Percentiles rank a stretch among this genome's conserved stretches.
Evolutionary conservation across 2,329 filamentous ascomycete species (phyloP).

Genomic region (Botrytis elliptica): DNA sequence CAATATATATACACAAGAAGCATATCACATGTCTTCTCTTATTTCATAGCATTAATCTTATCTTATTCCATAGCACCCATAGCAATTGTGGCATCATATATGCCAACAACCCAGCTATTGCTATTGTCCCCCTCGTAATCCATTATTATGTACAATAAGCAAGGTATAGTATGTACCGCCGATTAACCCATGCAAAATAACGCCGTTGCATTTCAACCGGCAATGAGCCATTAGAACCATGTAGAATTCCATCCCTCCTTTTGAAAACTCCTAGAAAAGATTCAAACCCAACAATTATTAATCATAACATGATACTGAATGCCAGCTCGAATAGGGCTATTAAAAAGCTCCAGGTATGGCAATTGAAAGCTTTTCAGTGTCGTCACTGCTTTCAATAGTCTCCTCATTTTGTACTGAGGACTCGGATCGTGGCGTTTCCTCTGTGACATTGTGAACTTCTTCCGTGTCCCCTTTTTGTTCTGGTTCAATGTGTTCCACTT

Average conservation of each 20-base stretch:
- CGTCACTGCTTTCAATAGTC: slow-evolving; percentile 31
- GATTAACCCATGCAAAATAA: slow-evolving; percentile 7
- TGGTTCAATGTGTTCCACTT: slow-evolving; percentile 9
- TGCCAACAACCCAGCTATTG: slow-evolving; percentile 4
- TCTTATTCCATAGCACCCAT: slow-evolving; percentile 6
- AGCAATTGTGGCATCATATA: slow-evolving; percentile 11
- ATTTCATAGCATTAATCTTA: slow-evolving; percentile 9
- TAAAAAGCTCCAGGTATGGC: slow-evolving; percentile 35
- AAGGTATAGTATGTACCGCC: slow-evolving; percentile 18
- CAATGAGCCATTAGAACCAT: slow-evolving; percentile 10
- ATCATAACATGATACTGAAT: slow-evolving; percentile 11
- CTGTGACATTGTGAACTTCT: slow-evolving; percentile 14
- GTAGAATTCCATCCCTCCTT: slow-evolving; percentile 2
- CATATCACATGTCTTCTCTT: slow-evolving; percentile 5
- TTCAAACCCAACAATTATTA: slow-evolving; percentile 17
- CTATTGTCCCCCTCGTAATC: slow-evolving; percentile 7
- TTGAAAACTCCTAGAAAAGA: neutral
- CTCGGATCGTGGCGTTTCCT: slow-evolving; percentile 31
- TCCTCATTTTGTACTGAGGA: slow-evolving; percentile 28
- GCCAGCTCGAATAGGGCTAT: neutral
- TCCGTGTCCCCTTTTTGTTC: slow-evolving; percentile 11
- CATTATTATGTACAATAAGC: slow-evolving; percentile 19
- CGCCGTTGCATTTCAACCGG: slow-evolving; percentile 11
- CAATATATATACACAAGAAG: neutral
- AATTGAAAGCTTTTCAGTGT: slow-evolving; percentile 37